phyloP scores from a whole-genome alignment of 345 rosid species.

The Capsella bursapastoris region DNA sequence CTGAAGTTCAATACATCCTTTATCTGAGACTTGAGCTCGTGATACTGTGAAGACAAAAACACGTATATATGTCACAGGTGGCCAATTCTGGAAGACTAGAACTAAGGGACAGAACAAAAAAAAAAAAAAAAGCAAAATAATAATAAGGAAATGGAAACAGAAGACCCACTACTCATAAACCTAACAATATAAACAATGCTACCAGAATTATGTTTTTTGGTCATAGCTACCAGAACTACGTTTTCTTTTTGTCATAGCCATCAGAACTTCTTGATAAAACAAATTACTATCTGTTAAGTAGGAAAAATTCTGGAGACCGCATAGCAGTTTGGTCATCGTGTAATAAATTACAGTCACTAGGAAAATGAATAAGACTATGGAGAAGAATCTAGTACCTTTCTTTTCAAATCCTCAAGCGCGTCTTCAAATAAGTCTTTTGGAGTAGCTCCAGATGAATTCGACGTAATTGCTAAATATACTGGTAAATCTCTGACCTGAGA shows the following conservation, averaged over 20 bases:
- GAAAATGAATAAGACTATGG: background rate
- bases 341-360: conserved; percentile 9
- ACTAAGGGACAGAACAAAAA: background rate
- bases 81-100: conserved; percentile 19
- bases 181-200: conserved; percentile 11
- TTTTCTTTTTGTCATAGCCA: too few species aligned
- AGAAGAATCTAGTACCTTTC: conserved; percentile 56
- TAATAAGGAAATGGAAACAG: conserved; percentile 19
- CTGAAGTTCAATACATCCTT: conserved; percentile 74
- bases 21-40: conserved; percentile 74
- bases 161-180: conserved; percentile 16
- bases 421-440: conserved; percentile 95
- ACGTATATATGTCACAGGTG: conserved; percentile 16
- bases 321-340: conserved; percentile 10
- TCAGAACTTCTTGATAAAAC: background rate
- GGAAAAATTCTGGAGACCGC: conserved; percentile 3
- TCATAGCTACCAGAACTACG: too few species aligned
- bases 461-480: conserved; percentile 65
- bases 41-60: conserved; percentile 61
- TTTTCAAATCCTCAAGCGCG: conserved; percentile 77
- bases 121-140: background rate
- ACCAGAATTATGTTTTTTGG: background rate
- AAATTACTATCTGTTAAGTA: conserved; percentile 7
- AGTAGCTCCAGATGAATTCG: conserved; percentile 87
- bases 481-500: conserved; percentile 81